These are phyloP conservation scores for Talaromyces sp. DNA, from an alignment of 2,329 filamentous ascomycete genomes.

Conservation along the genomic window DNA sequence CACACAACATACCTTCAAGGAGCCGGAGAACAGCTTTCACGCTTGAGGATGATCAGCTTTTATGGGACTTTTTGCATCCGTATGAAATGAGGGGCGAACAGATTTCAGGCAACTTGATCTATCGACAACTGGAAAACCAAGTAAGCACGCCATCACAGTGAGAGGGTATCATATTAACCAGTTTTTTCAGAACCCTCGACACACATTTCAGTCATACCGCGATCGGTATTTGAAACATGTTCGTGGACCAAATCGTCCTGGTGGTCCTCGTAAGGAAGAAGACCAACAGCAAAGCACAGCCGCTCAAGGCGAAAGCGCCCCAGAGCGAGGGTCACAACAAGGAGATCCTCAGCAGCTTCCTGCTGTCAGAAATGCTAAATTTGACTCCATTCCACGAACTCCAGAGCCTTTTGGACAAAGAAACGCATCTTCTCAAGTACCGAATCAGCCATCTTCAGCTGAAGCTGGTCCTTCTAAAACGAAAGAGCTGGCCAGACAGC, in stretches of 20 bases:
- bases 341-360: background rate
- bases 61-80: slow-evolving; percentile 41
- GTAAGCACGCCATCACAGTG: slow-evolving; percentile 20
- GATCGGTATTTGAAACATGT: slow-evolving; percentile 42
- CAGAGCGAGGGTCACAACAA: background rate
- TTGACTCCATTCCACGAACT: background rate
- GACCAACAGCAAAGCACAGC: background rate
- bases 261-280: slow-evolving; percentile 12
- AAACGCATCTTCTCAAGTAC: background rate
- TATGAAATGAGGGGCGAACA: slow-evolving; percentile 27
- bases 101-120: slow-evolving; percentile 39
- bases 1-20: slow-evolving; percentile 31
- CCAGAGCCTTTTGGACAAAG: background rate
- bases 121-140: slow-evolving; percentile 37
- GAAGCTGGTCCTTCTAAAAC: background rate
- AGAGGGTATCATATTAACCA: background rate
- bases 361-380: background rate
- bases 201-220: slow-evolving; percentile 47
- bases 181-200: slow-evolving; percentile 33
- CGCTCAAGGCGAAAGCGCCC: background rate
- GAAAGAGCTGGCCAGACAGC: background rate
- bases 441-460: background rate
- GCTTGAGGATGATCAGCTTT: slow-evolving; percentile 39
- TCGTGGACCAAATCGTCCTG: slow-evolving; percentile 31
- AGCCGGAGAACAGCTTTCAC: slow-evolving; percentile 31